Conservation (phyloP, 164 flowering plant species). For the Chimonanthus praecox region DNA sequence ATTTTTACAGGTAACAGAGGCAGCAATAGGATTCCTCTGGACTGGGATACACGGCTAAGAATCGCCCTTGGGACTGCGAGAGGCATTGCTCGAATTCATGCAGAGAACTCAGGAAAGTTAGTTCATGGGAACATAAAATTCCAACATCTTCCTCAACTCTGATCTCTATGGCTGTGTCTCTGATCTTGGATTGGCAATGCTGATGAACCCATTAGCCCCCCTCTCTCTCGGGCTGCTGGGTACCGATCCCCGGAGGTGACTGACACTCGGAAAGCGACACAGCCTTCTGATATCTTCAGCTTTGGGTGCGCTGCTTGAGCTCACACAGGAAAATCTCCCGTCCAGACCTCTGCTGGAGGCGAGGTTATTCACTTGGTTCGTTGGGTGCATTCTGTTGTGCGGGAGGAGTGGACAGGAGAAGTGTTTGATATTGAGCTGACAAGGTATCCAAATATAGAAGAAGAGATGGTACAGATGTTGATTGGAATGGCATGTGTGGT, state of each 20-base stretch:
- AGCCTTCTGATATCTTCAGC: constrained; percentile 79
- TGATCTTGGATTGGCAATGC: constrained; percentile 59
- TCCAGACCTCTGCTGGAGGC: constrained; percentile 40
- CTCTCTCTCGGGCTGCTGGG: constrained; percentile 41
- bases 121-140: constrained; percentile 70
- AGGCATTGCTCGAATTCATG: constrained; percentile 59
- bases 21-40: constrained; percentile 52
- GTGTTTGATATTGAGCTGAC: constrained; percentile 84
- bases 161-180: constrained; percentile 62
- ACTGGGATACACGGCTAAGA: constrained; percentile 63
- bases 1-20: constrained; percentile 38
- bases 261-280: constrained; percentile 57
- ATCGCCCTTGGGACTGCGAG: constrained; percentile 51
- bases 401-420: constrained; percentile 96
- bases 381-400: constrained; percentile 89
- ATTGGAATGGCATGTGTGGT: constrained; percentile 66
- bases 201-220: constrained; percentile 49
- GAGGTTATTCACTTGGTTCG: constrained; percentile 69
- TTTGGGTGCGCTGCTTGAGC: constrained; percentile 72
- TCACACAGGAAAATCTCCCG: constrained; percentile 75
- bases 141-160: constrained; percentile 78
- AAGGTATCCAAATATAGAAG: constrained; percentile 72
- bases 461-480: constrained; percentile 83
- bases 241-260: constrained; percentile 84
- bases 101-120: constrained; percentile 36